Conservation (phyloP, 2,329 filamentous ascomycete genomes). For the Dactylellina leptospora region DNA sequence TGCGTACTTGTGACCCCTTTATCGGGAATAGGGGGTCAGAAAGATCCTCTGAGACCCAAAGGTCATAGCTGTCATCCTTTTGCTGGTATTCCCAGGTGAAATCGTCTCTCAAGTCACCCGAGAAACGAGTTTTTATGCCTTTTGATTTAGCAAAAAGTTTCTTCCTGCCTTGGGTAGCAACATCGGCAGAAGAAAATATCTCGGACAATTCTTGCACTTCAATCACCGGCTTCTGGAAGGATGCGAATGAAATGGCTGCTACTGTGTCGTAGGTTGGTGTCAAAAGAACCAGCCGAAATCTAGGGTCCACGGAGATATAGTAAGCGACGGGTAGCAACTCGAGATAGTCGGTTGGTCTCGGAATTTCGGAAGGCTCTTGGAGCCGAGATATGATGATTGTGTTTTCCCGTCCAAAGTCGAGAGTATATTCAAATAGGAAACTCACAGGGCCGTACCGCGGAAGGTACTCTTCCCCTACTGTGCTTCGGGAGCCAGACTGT, state of each 20-base stretch:
- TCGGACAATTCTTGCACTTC: slow-evolving; percentile 26
- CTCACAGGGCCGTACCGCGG: slow-evolving; percentile 20
- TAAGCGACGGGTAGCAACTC: slow-evolving; percentile 46
- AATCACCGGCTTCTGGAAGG: slow-evolving; percentile 34
- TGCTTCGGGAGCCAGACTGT: slow-evolving; percentile 30
- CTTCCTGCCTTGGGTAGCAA: slow-evolving; percentile 5
- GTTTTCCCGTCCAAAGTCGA: slow-evolving; percentile 46
- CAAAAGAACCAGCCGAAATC: slow-evolving; percentile 43
- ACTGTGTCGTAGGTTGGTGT: slow-evolving; percentile 35
- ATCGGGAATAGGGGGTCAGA: slow-evolving; percentile 9
- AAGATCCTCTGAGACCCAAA: slow-evolving; percentile 37
- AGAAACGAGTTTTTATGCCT: slow-evolving; percentile 35
- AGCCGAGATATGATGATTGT: slow-evolving; percentile 44
- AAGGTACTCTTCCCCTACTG: slow-evolving; percentile 37
- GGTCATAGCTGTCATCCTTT: slow-evolving; percentile 40
- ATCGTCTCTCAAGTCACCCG: slow-evolving; percentile 12
- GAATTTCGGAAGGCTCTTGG: slow-evolving; percentile 48
- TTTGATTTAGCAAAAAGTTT: slow-evolving; percentile 30
- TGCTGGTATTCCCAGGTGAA: slow-evolving; percentile 34
- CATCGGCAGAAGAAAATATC: slow-evolving; percentile 3
- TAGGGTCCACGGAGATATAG: slow-evolving; percentile 47
- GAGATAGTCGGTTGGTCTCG: slow-evolving; percentile 36
- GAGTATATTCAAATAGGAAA: slow-evolving; percentile 44
- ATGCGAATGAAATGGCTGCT: slow-evolving; percentile 45
- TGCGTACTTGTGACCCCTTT: slow-evolving; percentile 26